Evolutionary conservation across 2,329 filamentous ascomycete species (phyloP).

Genomic region (Cladophialophora bantiana): DNA sequence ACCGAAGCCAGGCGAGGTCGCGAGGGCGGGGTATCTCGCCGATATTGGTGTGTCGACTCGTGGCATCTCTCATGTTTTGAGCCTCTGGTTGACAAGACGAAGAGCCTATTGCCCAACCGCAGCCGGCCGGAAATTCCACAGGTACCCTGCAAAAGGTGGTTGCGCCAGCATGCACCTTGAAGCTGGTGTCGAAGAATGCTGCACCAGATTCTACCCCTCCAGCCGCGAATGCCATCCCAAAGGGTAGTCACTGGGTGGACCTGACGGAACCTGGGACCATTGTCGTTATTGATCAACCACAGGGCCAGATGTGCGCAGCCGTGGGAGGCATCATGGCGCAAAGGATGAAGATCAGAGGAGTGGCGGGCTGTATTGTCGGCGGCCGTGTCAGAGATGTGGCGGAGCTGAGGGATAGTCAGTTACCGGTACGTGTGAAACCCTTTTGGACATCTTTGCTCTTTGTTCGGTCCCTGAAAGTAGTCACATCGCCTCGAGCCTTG

Average conservation of each 20-base stretch:
- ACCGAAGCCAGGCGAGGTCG: conserved; percentile 51
- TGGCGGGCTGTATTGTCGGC: conserved; percentile 69
- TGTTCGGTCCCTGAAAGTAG: conserved; percentile 3
- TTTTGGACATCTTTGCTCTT: conserved; percentile 1
- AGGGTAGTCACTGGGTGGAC: conserved; percentile 73
- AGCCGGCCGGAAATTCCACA: conserved; percentile 6
- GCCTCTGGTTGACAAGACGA: conserved; percentile 17
- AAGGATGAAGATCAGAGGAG: conserved; percentile 69
- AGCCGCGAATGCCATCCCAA: conserved; percentile 60
- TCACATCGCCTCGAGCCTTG: not conserved
- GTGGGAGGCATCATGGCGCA: conserved; percentile 79
- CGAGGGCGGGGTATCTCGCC: conserved; percentile 70
- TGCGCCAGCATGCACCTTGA: conserved; percentile 53
- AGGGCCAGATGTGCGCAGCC: conserved; percentile 71
- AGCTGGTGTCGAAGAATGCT: conserved; percentile 60
- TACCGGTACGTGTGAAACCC: conserved; percentile 62
- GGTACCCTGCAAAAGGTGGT: conserved; percentile 43
- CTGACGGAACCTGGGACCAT: conserved; percentile 66
- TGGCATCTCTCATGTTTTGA: not conserved
- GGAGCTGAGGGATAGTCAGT: conserved; percentile 62
- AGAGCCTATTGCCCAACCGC: conserved; percentile 25
- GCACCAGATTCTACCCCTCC: conserved; percentile 45
- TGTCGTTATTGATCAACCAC: conserved; percentile 71
- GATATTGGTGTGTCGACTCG: conserved; percentile 61
- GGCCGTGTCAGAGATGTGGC: conserved; percentile 72